Evolutionary conservation across 805 yeast genomes (phyloP).

Genomic region (Cyberlindnera mycetangii): DNA sequence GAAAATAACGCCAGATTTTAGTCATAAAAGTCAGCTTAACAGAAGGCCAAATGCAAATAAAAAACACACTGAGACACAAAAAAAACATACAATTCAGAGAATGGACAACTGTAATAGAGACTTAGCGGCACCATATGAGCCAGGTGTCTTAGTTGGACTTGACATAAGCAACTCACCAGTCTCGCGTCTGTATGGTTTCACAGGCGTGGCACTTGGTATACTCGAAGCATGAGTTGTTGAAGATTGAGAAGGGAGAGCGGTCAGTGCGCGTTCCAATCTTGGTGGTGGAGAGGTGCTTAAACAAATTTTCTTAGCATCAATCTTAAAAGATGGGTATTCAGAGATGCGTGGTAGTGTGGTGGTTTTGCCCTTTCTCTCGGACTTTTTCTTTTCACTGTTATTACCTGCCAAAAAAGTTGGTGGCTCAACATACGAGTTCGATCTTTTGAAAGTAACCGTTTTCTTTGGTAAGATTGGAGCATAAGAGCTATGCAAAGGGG

Average conservation of each 20-base stretch:
- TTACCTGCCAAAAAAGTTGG: not conserved
- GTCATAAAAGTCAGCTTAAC: too few relatives aligned
- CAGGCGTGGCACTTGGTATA: constrained; percentile 22
- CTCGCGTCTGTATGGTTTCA: constrained; percentile 24
- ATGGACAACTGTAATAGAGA: constrained; percentile 39
- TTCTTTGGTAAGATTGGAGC: constrained; percentile 15
- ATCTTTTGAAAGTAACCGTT: constrained; percentile 20
- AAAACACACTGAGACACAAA: not conserved
- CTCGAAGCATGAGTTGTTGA: constrained; percentile 9
- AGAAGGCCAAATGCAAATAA: constrained; percentile 1
- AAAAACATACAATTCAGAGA: not conserved
- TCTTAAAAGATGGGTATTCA: constrained; percentile 11
- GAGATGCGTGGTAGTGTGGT: constrained; percentile 12
- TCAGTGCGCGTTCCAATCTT: not conserved
- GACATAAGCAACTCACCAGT: constrained; percentile 29
- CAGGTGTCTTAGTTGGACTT: constrained; percentile 44
- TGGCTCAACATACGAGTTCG: constrained; percentile 10
- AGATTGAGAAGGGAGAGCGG: not conserved
- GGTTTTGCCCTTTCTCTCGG: not conserved
- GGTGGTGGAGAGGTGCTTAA: constrained; percentile 3
- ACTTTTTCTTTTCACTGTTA: not conserved
- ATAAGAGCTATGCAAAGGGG: constrained; percentile 22
- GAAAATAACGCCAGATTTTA: not conserved
- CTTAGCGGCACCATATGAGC: constrained; percentile 47
- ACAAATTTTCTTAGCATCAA: not conserved